Base-by-base conservation (phyloP, 192 early-diverging fungal species). In the Backusella australiensis region DNA sequence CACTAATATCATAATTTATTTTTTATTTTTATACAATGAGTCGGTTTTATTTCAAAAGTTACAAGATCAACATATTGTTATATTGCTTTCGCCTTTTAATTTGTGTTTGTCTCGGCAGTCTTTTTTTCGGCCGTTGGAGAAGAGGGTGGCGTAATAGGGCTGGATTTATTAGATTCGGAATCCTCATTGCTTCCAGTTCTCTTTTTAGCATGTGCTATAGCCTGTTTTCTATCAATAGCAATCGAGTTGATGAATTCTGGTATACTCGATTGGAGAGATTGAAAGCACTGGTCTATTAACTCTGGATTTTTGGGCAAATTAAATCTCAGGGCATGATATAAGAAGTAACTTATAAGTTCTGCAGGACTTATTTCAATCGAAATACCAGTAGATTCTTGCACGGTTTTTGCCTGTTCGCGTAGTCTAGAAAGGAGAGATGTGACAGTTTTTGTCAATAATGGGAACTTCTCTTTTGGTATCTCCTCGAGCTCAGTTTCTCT, bases 321-420 rank as follows among this genome's bases (percentile, higher is more conserved):
- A 65, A 21, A 63, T 26, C 63, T 56, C 52, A 74, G n/a, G 1
- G 53, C 36, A 74, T 59, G 72, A 63, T 36, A 63, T 34, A 74
- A 26, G 14, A 74, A 74, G 72, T 65, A 65, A 41, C 53, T 74
- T 8, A 59, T 52, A 23, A 74, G 53, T 63, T 74, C 72, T 39
- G 72, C 72, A 65, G 72, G 49, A 26, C 49, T 74, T 38, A 74
- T 63, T 59, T 74, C 53, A 35, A 69, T 69, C 11, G 17, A 9
- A 38, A 69, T 69, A 38, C 68, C 68, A 41, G 68, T 69, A 36
- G n/a, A 69, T 35, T 8, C 21, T 38, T 35, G 6, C 23, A 23
- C 21, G 21, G 34, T 4, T 17, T 41, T 35, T 39, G 68, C 68
- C 21, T 23, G 68, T 69, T 41, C 68, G 34, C 68, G 68, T 23